Conservation (phyloP, 768 basidiomycete genomes). For the Mycena kentingensis region DNA sequence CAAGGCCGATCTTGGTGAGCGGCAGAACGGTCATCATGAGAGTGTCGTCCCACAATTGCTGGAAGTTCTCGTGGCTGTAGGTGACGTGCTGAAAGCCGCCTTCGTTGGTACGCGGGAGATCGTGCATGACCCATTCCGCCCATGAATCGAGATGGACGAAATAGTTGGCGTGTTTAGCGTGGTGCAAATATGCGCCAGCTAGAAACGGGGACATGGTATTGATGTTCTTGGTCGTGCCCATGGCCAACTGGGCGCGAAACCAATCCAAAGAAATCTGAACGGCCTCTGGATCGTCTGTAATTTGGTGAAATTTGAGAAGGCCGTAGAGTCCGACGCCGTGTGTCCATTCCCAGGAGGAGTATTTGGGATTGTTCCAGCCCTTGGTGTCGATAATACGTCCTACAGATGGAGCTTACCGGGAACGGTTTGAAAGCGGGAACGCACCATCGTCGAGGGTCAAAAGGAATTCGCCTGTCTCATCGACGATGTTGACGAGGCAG, state of each 20-base stretch:
- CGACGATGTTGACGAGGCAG: constrained; percentile 53
- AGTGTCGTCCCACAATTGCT: constrained; percentile 61
- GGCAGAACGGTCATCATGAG: constrained; percentile 62
- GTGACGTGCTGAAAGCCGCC: constrained; percentile 52
- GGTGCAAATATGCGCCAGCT: constrained; percentile 46
- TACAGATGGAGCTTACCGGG: too few species aligned
- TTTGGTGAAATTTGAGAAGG: constrained; percentile 41
- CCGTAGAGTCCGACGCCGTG: constrained; percentile 49
- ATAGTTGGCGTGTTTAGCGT: constrained; percentile 37
- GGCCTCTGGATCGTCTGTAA: constrained; percentile 39
- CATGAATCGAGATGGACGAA: constrained; percentile 45
- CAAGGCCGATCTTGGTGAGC: constrained; percentile 54
- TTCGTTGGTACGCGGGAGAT: constrained; percentile 48
- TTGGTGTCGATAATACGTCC: constrained; percentile 57
- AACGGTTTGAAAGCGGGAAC: too few species aligned
- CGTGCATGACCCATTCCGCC: constrained; percentile 56
- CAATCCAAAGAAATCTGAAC: constrained; percentile 46
- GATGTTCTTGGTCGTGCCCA: constrained; percentile 59
- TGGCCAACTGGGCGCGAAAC: constrained; percentile 50
- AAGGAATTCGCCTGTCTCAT: constrained; percentile 53
- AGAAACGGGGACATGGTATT: constrained; percentile 59
- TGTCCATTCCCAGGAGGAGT: constrained; percentile 37
- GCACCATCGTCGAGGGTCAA: constrained; percentile 51
- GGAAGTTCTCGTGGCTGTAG: constrained; percentile 41
- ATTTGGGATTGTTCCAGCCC: constrained; percentile 51